Conservation (phyloP, 192 early-diverging fungal genomes). For the Backusella westeae region DNA sequence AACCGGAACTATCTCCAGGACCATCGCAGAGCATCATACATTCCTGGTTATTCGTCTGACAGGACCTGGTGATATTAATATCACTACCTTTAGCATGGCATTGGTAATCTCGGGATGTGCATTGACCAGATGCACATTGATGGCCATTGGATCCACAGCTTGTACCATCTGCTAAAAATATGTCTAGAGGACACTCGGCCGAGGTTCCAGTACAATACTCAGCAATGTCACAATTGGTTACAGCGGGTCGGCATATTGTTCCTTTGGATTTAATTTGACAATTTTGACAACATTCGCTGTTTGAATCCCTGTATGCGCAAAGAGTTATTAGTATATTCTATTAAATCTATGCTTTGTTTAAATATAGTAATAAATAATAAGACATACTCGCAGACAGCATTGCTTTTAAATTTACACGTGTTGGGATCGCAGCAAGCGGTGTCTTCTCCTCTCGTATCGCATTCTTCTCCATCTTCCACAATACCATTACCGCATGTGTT, state of each 20-base stretch:
- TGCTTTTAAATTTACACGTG: constrained; percentile 77
- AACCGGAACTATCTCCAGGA: constrained; percentile 41
- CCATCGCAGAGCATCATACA: constrained; percentile 66
- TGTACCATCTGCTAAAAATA: constrained; percentile 61
- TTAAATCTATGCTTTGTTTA: background rate
- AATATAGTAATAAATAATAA: background rate
- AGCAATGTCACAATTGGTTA: constrained; percentile 76
- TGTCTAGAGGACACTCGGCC: constrained; percentile 69
- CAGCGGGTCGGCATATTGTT: constrained; percentile 68
- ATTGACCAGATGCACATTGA: constrained; percentile 68
- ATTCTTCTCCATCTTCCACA: constrained; percentile 85
- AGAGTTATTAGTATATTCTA: background rate
- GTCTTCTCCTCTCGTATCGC: constrained; percentile 80
- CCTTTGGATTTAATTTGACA: constrained; percentile 62
- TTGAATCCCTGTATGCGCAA: constrained; percentile 52
- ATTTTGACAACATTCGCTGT: constrained; percentile 79
- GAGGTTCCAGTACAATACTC: constrained; percentile 77
- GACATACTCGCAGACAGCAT: constrained; percentile 67
- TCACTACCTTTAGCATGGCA: constrained; percentile 55
- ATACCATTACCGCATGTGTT: constrained; percentile 86
- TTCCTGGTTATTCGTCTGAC: constrained; percentile 48
- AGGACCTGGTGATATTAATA: constrained; percentile 51
- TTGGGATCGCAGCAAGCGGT: constrained; percentile 81
- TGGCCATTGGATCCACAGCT: constrained; percentile 54
- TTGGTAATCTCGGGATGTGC: constrained; percentile 72